Evolutionary conservation across 2,329 filamentous ascomycete species (phyloP), one percentile per base, ranked within the genome.

Genomic region (Aspergillus pseudoviridinutans): DNA sequence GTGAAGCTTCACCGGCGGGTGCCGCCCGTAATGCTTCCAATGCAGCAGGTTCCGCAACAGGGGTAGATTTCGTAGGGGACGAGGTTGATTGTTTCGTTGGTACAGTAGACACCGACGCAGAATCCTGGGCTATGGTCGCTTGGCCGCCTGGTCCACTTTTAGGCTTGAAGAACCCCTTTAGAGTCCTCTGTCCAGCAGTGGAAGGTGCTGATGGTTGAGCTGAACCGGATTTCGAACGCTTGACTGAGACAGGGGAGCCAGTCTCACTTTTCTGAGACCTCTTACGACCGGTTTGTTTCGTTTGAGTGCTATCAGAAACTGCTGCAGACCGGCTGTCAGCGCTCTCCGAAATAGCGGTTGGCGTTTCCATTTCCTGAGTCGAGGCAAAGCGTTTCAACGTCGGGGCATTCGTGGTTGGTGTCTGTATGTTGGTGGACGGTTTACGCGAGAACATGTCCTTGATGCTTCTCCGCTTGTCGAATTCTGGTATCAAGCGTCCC

Each of bases 361-460:
- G 25, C 38, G 56, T 10, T n/a, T 51, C 50, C 25, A n/a, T 56
- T 14, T 49, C 55, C 42, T 56, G 49, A 10, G 14, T 4, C n/a
- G 56, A 49, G 6, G 32, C 9, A 10, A 47, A 44, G 24, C 25
- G 28, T 7, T 47, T 41, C 14, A 29, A 38, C 7, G 52, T 25
- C 8, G 47, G 27, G 20, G 53, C 47, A 4, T 32, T 3, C 6
- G 58, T 14, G 28, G 57, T 52, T 54, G 66, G 63, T 29, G 55
- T 61, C 24, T 57, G 61, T n/a, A 57, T 49, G 9, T 35, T n/a
- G 20, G 41, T 59, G 24, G 74, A 61, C 50, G 82, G 70, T 64
- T 83, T 87, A 65, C 82, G 86, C 58, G 80, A 80, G 70, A 97
- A 97, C 94, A 99, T 97, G 68, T 96, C 92, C 65, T 88, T 90